phyloP scores from a whole-genome alignment of 2,329 filamentous ascomycete genomes.

The Triangularia setosa region DNA sequence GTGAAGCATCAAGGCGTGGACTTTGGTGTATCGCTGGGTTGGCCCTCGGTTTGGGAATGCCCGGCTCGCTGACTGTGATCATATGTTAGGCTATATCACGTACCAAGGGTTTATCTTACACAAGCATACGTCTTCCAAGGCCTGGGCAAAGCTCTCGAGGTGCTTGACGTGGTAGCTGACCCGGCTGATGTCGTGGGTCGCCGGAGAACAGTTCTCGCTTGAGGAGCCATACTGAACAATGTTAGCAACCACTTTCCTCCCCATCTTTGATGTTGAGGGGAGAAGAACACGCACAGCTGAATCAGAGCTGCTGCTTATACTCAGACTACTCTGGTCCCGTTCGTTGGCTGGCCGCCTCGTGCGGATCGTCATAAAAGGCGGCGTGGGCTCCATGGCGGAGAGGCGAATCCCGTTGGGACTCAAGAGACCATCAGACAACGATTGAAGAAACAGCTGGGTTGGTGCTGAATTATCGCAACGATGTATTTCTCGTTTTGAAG shows the following conservation, averaged over 20 bases:
- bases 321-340: constrained; percentile 41
- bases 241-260: constrained; percentile 31
- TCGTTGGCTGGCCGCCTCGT: constrained; percentile 44
- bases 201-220: constrained; percentile 36
- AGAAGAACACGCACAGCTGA: constrained; percentile 42
- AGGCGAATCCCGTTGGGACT: not conserved
- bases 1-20: constrained; percentile 52
- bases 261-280: not conserved
- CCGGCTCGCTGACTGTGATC: constrained; percentile 46
- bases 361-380: constrained; percentile 52
- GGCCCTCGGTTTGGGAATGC: constrained; percentile 55
- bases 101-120: not conserved
- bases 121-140: constrained; percentile 49
- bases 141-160: constrained; percentile 50
- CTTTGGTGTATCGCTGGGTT: constrained; percentile 53
- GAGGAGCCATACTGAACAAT: constrained; percentile 41
- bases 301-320: constrained; percentile 46
- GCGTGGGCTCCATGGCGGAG: constrained; percentile 32
- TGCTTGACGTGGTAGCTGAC: constrained; percentile 57
- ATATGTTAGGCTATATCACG: not conserved
- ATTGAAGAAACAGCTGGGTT: not conserved
- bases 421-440: not conserved
- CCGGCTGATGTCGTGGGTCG: constrained; percentile 56
- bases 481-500: not conserved
- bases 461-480: not conserved